phyloP scores from a whole-genome alignment of 2,329 filamentous ascomycete genomes.

The Fusarium sp. region DNA sequence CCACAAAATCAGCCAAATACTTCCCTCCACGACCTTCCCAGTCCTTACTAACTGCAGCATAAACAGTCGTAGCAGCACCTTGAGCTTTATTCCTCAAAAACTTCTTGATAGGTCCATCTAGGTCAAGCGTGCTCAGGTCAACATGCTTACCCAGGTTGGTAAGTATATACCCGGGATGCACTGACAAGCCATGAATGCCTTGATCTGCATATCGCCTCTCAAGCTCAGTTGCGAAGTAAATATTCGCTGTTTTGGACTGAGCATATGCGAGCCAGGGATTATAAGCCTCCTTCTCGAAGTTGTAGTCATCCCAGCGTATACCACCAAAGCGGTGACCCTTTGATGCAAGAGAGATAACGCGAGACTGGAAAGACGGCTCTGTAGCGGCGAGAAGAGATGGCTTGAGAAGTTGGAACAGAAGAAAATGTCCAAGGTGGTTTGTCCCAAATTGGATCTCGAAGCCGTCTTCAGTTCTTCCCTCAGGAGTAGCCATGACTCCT shows the following conservation, averaged over 20 bases:
- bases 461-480: constrained; percentile 16
- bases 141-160: constrained; percentile 6
- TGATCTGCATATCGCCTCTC: constrained; percentile 12
- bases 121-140: background rate
- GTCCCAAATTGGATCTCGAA: constrained; percentile 40
- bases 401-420: constrained; percentile 52
- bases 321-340: constrained; percentile 47
- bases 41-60: background rate
- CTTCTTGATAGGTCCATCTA: background rate
- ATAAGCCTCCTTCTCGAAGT: constrained; percentile 21
- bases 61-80: constrained; percentile 7
- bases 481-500: constrained; percentile 17
- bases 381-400: constrained; percentile 51
- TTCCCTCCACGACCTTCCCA: constrained; percentile 14
- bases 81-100: background rate
- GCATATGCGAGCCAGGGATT: constrained; percentile 26
- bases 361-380: constrained; percentile 52
- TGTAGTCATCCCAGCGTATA: constrained; percentile 25
- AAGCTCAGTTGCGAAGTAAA: constrained; percentile 33
- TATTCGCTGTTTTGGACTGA: constrained; percentile 32
- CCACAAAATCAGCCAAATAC: background rate
- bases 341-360: constrained; percentile 58
- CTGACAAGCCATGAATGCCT: constrained; percentile 18
- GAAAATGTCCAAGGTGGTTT: constrained; percentile 43
- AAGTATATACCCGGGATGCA: constrained; percentile 18